These are phyloP conservation scores for Fraxinus nigra DNA, from an alignment of 305 asterid species.

Conservation along the genomic window DNA sequence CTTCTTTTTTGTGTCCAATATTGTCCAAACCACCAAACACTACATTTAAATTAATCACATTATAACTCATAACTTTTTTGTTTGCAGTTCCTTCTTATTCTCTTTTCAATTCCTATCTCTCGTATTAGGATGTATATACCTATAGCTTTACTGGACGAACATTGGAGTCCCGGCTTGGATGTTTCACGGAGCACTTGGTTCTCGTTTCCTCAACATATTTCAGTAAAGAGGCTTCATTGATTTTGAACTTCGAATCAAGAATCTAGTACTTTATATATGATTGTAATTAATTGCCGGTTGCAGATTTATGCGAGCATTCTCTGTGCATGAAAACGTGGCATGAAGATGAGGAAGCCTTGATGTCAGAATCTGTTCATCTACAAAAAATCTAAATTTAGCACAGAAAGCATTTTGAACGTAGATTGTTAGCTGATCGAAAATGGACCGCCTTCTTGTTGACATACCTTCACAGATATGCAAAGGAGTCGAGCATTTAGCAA, in stretches of 20 bases:
- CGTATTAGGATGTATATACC: conserved; percentile 17
- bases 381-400: neutral
- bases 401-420: neutral
- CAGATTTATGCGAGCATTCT: neutral
- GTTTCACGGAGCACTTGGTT: conserved; percentile 6
- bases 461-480: neutral
- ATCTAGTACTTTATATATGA: neutral
- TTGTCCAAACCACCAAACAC: neutral
- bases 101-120: conserved; percentile 16
- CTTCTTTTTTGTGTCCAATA: neutral
- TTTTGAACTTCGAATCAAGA: neutral
- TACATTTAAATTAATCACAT: neutral
- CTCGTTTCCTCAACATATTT: conserved; percentile 9
- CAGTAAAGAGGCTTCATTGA: neutral
- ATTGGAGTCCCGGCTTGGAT: conserved; percentile 1
- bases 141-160: conserved; percentile 9
- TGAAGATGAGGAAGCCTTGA: neutral
- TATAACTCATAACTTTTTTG: neutral
- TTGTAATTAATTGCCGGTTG: neutral
- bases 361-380: neutral
- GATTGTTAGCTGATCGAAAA: neutral
- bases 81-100: conserved; percentile 24
- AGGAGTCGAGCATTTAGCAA: neutral
- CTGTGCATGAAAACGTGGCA: neutral
- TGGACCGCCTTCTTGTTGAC: neutral